These are phyloP conservation scores for Penicillium sp. DNA, from an alignment of 2,329 filamentous ascomycete species.

Conservation along the genomic window DNA sequence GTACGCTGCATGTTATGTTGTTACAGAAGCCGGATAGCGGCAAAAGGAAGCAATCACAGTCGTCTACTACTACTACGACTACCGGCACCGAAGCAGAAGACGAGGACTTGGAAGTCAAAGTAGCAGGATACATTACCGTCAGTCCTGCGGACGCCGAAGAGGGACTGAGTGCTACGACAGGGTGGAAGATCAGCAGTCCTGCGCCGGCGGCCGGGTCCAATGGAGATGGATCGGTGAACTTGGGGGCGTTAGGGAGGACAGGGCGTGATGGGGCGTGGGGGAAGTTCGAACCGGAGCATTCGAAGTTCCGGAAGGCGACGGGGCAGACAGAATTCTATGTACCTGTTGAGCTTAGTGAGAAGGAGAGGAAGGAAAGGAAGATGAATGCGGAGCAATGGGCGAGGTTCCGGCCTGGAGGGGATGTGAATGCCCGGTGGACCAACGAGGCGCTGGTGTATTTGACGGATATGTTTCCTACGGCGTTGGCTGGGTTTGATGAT, in stretches of 20 bases:
- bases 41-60: conserved; percentile 52
- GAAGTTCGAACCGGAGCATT: conserved; percentile 21
- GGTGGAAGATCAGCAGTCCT: conserved; percentile 46
- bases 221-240: conserved; percentile 25
- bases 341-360: no score
- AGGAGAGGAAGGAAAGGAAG: no score
- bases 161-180: conserved; percentile 50
- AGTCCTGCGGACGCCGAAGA: conserved; percentile 50
- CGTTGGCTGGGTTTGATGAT: conserved; percentile 46
- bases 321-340: conserved; percentile 48
- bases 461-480: conserved; percentile 59
- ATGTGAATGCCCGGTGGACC: conserved; percentile 48
- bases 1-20: no score
- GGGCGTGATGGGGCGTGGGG: conserved; percentile 25
- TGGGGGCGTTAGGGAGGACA: conserved; percentile 14
- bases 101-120: no score
- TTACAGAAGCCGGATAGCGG: no score
- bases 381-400: no score
- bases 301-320: conserved; percentile 42
- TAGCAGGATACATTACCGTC: conserved; percentile 58
- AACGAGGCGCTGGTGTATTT: conserved; percentile 57
- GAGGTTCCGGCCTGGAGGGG: conserved; percentile 47
- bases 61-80: no score
- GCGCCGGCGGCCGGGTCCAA: conserved; percentile 33
- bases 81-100: no score